Conservation (phyloP, 1,284 basidiomycete species). For the Rhodotorula glutinis region DNA sequence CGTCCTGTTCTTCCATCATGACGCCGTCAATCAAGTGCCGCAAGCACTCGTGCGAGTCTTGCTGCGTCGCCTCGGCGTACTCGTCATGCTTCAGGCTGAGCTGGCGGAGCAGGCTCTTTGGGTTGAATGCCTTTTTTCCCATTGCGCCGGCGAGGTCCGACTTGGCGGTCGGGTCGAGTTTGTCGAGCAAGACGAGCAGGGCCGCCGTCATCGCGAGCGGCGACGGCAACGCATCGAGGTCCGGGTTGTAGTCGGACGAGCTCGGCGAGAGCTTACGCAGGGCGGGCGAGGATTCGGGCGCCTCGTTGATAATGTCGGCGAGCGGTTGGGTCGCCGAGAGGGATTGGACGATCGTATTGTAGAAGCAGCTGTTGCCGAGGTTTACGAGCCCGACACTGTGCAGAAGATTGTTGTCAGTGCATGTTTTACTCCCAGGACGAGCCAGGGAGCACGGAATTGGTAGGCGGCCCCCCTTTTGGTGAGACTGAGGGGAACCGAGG, state of each 20-base stretch:
- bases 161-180: slow-evolving; percentile 23
- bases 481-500: too few relatives aligned
- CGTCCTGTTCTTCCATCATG: slow-evolving; percentile 90
- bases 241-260: slow-evolving; percentile 29
- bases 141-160: slow-evolving; percentile 25
- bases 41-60: slow-evolving; percentile 91
- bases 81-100: slow-evolving; percentile 86
- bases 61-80: slow-evolving; percentile 77
- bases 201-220: slow-evolving; percentile 42
- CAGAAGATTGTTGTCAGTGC: neutral
- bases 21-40: slow-evolving; percentile 86
- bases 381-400: slow-evolving; percentile 43
- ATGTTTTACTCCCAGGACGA: neutral
- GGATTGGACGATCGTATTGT: slow-evolving; percentile 47
- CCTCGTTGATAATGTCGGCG: slow-evolving; percentile 40
- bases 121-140: slow-evolving; percentile 44
- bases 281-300: slow-evolving; percentile 40
- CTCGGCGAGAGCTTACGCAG: slow-evolving; percentile 35
- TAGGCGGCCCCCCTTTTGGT: too few relatives aligned
- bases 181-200: slow-evolving; percentile 31
- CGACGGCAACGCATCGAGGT: slow-evolving; percentile 38
- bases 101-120: slow-evolving; percentile 58
- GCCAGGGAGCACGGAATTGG: too few relatives aligned
- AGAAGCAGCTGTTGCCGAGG: slow-evolving; percentile 46
- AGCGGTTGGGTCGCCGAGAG: slow-evolving; percentile 44